Evolutionary conservation across 352 stramenopile species (phyloP), one percentile per base, ranked within the genome.

Genomic region (Blastocystis sp.): DNA sequence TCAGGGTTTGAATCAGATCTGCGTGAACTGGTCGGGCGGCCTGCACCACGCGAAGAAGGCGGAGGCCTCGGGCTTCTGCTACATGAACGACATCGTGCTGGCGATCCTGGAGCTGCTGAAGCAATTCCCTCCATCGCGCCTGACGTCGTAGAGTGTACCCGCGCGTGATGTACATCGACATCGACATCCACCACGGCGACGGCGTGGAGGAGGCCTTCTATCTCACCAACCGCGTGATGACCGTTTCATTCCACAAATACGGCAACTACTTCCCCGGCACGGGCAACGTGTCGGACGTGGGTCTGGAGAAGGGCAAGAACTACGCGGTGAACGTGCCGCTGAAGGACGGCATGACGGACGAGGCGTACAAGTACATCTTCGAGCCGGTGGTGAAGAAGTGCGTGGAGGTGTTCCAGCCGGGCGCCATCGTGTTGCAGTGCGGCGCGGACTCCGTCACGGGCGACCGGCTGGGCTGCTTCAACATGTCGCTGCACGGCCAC

Each of bases 171-270:
- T 99, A 99, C 91, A 97, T 99, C 91, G 96, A 99, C 90, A 99
- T 99, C 91, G 96, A 99, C 90, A 95, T 98, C 14, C 96, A 99
- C 90, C 96, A 98, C 89, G 96, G 96, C 48, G 96, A 99, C 90
- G 96, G 96, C 23, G 96, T 99, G 11, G 97, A 95, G 93, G 97
- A 97, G 93, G 96, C 89, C 90, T 99, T 95, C 88, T 97, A 97
- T 94, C 91, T 93, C 34, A 98, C 96, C 2, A 95, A 98, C 90
- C 92, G 96, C n/a, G 96, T 99, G 79, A 98, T 99, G 96, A 99
- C 96, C 1, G 93, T 97, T 40, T 97, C 93, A 43, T 98, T 99
- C 89, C 96, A 99, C 92, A 98, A 98, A 89, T 99, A 98, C 89
- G 96, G 96, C 0, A 64, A 90, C 52, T 99, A 98, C 91, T 99